Evolutionary conservation across 257 asterid genomes (phyloP), one percentile per base, ranked within the genome.

Genomic region (Solanum pennellii): DNA sequence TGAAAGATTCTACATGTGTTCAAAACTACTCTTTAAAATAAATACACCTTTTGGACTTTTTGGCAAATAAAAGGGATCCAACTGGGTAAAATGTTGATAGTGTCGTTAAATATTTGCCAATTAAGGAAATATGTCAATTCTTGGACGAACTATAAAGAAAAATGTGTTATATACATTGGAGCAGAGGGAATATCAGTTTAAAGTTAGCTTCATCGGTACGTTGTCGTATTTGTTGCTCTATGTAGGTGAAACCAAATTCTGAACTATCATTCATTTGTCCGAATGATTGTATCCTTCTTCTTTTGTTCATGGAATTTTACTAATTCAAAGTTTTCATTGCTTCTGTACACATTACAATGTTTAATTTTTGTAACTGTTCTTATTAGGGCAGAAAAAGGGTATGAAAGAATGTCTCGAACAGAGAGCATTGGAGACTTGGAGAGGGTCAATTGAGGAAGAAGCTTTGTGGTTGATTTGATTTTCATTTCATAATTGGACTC

Each of bases 311-410:
- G 39, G 25, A 72, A 45, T 9, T 25, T 41, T 44, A 7, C 18
- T 27, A 27, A 80, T 18, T 18, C 10, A 5, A 80, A n/a, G 14
- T 7, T 31, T 80, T 1, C 29, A 37, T 74, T 35, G 69, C 69
- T 80, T 49, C 14, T 27, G 11, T 29, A 18, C 45, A 18, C 85
- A 12, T 49, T 31, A 82, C 16, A 45, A 47, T 16, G 3, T 14
- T 25, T 47, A 68, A 42, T 56, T 89, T 65, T 49, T 49, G 41
- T 89, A 60, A 62, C 89, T 87, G 2, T 89, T 89, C 83, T 88
- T 90, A 76, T 92, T 91, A 94, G 98, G 96, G 87, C 94, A 92
- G 94, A 77, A 94, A 92, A 90, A 45, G 92, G 93, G 52, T 89
- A 92, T 91, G 94, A 92, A 83, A 89, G 87, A 86, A 62, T 90